phyloP scores from a whole-genome alignment of 108 stramenopile genomes.

The Nannochloropsis gaditana region DNA sequence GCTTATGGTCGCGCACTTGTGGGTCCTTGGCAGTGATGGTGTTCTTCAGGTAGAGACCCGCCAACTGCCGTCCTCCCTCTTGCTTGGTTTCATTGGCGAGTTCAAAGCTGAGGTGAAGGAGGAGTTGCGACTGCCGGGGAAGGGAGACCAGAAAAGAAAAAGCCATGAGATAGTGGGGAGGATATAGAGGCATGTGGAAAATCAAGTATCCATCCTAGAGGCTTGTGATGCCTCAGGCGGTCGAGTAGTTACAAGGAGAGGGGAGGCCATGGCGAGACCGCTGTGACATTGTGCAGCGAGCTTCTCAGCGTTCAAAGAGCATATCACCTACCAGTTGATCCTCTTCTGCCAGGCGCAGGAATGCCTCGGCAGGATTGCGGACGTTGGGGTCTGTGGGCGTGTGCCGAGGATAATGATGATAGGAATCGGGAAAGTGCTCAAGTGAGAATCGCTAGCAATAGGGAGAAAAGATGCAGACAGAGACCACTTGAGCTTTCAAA shows the following conservation, averaged over 20 bases:
- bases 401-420: background rate
- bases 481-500: background rate
- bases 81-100: constrained; percentile 46
- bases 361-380: constrained; percentile 45
- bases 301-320: background rate
- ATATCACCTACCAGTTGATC: constrained; percentile 31
- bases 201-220: background rate
- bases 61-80: constrained; percentile 41
- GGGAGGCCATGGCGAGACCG: too few relatives aligned
- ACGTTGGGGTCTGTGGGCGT: constrained; percentile 34
- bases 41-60: constrained; percentile 47
- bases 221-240: background rate
- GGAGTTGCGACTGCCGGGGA: constrained; percentile 30
- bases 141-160: background rate
- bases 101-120: constrained; percentile 39
- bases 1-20: constrained; percentile 27
- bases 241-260: background rate
- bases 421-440: background rate
- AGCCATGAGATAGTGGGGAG: background rate
- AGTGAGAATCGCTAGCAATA: background rate
- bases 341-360: constrained; percentile 31
- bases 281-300: background rate
- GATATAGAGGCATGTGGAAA: background rate
- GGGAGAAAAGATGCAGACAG: background rate
- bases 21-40: constrained; percentile 41